Base-by-base conservation (phyloP, 2,329 filamentous ascomycete species). In the Aspergillus ochraceus region DNA sequence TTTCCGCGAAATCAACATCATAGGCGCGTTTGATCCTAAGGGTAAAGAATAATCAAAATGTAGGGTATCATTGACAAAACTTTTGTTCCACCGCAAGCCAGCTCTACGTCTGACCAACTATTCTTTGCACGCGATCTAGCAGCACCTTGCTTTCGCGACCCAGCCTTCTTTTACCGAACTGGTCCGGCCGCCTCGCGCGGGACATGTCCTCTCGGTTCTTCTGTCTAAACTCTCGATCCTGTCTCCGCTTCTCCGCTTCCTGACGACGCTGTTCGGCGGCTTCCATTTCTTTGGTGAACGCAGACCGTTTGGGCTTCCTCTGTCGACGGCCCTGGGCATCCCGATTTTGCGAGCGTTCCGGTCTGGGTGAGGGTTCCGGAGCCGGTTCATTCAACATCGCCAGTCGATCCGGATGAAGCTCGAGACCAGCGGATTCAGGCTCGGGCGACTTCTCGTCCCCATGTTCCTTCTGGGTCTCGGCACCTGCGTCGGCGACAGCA, bases 91-190 rank as follows among this genome's bases (percentile, higher is more conserved):
- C 39, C 49, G n/a, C n/a, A 24, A 45, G 26, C 45, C 51, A 42
- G 22, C n/a, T 58, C 61, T 63, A 71, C 6, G 60, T 64, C 54
- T 77, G 68, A 2, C 80, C 83, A 62, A 95, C 84, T 75, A 96
- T 80, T 72, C 82, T 87, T 81, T 89, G 88, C 36, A 94, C 89
- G 77, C 88, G 91, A 70, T 92, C 89, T 58, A 97, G 78, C 68
- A 97, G 69, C 42, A 94, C 82, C 36, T 83, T 84, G 68, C 92
- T 93, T 80, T 96, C 92, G 61, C 91, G 83, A 1, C 92, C 92
- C 52, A 97, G 75, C 78, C 91, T 93, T 74, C 89, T 85, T 78
- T 90, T 88, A 11, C 91, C 91, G 73, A 89, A 85, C 67, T 81
- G 77, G 39, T 88, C 86, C 12, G 86, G 86, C 39, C 80, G 80